Base-by-base conservation (phyloP, 257 asterid genomes). In the Fraxinus anomala region DNA sequence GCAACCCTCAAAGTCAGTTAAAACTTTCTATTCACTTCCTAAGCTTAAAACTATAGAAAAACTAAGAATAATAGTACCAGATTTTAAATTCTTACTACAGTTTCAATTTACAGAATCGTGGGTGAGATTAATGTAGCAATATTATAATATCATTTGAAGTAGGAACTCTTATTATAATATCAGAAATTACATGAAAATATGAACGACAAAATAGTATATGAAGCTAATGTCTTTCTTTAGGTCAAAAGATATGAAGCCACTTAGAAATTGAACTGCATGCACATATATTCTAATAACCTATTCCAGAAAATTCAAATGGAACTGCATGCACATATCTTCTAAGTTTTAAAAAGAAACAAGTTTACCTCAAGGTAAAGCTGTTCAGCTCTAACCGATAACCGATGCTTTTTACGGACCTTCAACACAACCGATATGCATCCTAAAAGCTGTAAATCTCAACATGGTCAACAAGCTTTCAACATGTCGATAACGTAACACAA, bases 311-410 rank as follows among this genome's bases (percentile, higher is more conserved):
- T 63, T 24, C 69, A 28, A 61, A 61, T 11, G 36, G 69, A 63
- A 26, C 69, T 24, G 28, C 28, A 16, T 26, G 68, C 34, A 63
- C 26, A 3, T 26, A 26, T 26, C 28, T 26, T 26, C 28, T 26
- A 63, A 70, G 40, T 40, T 72, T 69, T 21, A 17, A 34, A 49
- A 61, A 68, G 73, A 49, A 75, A 79, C 72, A 40, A 76, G 10
- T 67, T 74, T 86, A 91, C 98, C 97, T 91, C 90, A 74, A 84
- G 88, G 82, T 94, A 94, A 73, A 91, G 85, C 76, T 89, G 86
- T 83, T 94, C 98, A 67, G 92, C 97, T 87, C 94, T 84, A 66
- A 84, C 88, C 79, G 91, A 86, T 79, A 94, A 83, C 77, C 82
- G 78, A 82, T 87, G 87, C 73, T 86, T 86, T 79, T 71, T 76